Evolutionary conservation across 495 filamentous ascomycete genomes (phyloP), one percentile per base, ranked within the genome.

Genomic region (Penicillium tannophilum): DNA sequence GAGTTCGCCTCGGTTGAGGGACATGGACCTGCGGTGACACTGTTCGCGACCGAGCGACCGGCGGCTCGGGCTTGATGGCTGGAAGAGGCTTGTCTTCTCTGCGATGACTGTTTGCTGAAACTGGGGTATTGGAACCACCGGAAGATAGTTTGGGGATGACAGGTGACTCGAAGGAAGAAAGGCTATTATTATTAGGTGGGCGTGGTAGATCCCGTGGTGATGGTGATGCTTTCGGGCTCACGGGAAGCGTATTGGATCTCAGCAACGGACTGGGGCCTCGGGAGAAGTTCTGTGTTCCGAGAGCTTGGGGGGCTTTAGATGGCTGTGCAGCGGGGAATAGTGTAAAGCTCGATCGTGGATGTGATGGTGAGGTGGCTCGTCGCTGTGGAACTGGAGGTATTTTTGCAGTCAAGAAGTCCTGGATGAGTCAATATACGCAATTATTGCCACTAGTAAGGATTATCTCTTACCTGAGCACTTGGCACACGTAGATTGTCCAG

Each of bases 221-320:
- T 19, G 54, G 58, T 0, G 56, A 56, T 28, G 14, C 14, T 17
- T 41, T 41, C 14, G 63, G 63, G 20, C 58, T 70, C 6, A 79
- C 76, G 4, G 86, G 84, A 9, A 83, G 81, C 6, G 86, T 89
- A 62, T 82, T 84, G 11, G 86, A 85, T 31, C 86, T 82, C 14
- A 72, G 65, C 11, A 85, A 67, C n/a, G 84, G 72, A 44, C 70
- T 72, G 2, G 78, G 74, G 6, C 77, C 76, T 30, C 63, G 72
- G 35, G 69, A 76, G 14, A 63, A 59, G 41, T 73, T 78, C 51
- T 73, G 76, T 6, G 63, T 59, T 2, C 69, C 72, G 4, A 66
- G 66, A 17, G 72, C 28, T 50, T 71, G 64, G 4, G 76, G 64
- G 3, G 76, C 74, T 19, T 78, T 76, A 24, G 73, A 67, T 3